Conservation (phyloP, 805 yeast species). For the Huiozyma sinensis region DNA sequence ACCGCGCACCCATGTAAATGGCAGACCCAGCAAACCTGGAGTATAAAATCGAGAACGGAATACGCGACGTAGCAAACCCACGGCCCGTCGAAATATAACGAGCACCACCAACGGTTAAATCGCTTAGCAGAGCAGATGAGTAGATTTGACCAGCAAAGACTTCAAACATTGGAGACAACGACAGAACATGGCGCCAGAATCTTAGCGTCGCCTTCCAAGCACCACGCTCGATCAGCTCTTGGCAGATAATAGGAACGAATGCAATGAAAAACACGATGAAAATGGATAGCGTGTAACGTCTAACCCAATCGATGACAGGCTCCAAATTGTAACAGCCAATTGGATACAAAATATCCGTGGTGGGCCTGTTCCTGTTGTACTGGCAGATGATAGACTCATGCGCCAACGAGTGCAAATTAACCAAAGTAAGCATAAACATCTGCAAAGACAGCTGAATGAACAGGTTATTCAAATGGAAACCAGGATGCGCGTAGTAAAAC, state of each 20-base stretch:
- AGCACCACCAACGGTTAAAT: constrained; percentile 76
- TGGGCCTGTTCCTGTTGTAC: constrained; percentile 57
- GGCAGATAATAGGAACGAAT: constrained; percentile 65
- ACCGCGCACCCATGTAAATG: constrained; percentile 75
- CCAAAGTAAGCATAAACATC: constrained; percentile 68
- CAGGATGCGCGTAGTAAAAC: constrained; percentile 93
- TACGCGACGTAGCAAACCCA: constrained; percentile 75
- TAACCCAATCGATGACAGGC: constrained; percentile 82
- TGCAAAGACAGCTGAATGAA: constrained; percentile 80
- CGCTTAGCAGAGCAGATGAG: constrained; percentile 57
- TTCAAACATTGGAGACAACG: constrained; percentile 72
- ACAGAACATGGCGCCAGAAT: constrained; percentile 54
- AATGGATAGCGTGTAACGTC: constrained; percentile 75
- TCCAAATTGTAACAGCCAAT: constrained; percentile 74
- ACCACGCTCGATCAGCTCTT: constrained; percentile 75
- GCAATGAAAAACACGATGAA: constrained; percentile 83
- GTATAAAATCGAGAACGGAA: constrained; percentile 61
- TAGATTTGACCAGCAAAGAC: constrained; percentile 74
- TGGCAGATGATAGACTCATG: constrained; percentile 63
- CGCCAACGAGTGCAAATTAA: constrained; percentile 67
- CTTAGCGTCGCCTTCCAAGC: constrained; percentile 62
- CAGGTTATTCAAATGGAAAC: constrained; percentile 84
- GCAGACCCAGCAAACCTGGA: constrained; percentile 73
- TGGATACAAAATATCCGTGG: constrained; percentile 64
- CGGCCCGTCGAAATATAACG: constrained; percentile 79